Conservation (phyloP, 306 rosid genomes). For the Echinosophora koreensis region DNA sequence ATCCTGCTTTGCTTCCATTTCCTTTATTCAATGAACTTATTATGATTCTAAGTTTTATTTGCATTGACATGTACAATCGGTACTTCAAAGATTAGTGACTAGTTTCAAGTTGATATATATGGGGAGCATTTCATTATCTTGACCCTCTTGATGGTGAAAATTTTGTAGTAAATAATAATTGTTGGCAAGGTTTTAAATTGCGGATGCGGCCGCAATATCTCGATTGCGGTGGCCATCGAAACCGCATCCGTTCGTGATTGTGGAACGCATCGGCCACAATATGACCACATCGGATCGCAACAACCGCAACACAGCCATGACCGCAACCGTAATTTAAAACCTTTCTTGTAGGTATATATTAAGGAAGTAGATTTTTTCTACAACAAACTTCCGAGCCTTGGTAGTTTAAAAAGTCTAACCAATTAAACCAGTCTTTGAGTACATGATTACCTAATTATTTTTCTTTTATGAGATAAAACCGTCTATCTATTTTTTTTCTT, state of each 20-base stretch:
- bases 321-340: no score
- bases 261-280: no score
- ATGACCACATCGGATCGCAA: no score
- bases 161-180: not conserved
- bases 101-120: constrained; percentile 13
- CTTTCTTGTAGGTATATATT: not conserved
- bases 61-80: not conserved
- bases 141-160: constrained; percentile 35
- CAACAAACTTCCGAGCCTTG: constrained; percentile 37
- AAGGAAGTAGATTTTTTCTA: constrained; percentile 3
- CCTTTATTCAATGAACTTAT: not conserved
- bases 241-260: no score
- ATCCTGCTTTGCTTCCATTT: not conserved
- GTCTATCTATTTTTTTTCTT: not conserved
- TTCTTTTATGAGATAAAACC: not conserved
- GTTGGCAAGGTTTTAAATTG: no score
- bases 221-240: no score
- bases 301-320: no score
- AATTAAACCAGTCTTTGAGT: no score
- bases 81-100: not conserved
- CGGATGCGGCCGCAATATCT: no score
- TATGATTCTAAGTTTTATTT: constrained; percentile 22
- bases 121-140: constrained; percentile 12
- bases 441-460: constrained; percentile 6
- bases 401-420: constrained; percentile 39